A percentile compares a stretch with the other conserved stretches of the same genome.
Evolutionary conservation across 176 grass and related monocot species (phyloP).

Genomic region (bread wheat (Triticum aestivum)): IWGSC_CS_RefSeq_v2.1 NC_057812.1:553472590-553473089

Average conservation of each 20-base stretch:
- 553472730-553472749: conserved; percentile 67
- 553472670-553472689: conserved; percentile 70
- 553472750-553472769: conserved; percentile 92
- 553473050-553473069: background rate
- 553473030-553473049: background rate
- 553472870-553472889: conserved; percentile 63
- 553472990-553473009: conserved; percentile 14
- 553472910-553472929: conserved; percentile 61
- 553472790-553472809: conserved; percentile 68
- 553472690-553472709: conserved; percentile 93
- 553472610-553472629: conserved; percentile 77
- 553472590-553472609: conserved; percentile 62
- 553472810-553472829: conserved; percentile 49
- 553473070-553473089: background rate
- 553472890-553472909: conserved; percentile 65
- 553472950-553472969: conserved; percentile 98
- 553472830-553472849: conserved; percentile 77
- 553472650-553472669: conserved; percentile 95
- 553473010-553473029: background rate
- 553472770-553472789: conserved; percentile 97
- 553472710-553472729: conserved; percentile 86
- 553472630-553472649: conserved; percentile 72
- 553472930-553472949: conserved; percentile 60
- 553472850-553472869: conserved; percentile 95
- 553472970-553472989: conserved; percentile 99